Evolutionary conservation across 2,329 filamentous ascomycete species (phyloP).

Genomic region (Alternaria dauci): DNA sequence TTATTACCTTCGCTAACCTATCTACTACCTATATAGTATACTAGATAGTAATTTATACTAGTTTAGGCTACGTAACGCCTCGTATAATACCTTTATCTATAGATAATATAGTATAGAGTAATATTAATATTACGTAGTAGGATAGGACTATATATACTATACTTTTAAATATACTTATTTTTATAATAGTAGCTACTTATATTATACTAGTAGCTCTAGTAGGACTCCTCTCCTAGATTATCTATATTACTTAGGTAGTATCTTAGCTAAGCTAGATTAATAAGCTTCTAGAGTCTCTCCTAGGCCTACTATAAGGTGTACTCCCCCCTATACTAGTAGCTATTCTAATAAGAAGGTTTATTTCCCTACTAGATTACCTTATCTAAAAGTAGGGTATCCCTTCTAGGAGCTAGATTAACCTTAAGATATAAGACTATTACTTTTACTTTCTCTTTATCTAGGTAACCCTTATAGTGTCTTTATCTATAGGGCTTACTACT

Average conservation of each 20-base stretch:
- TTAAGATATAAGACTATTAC: conserved; percentile 24
- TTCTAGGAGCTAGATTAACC: conserved; percentile 11
- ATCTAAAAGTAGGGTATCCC: conserved; percentile 14
- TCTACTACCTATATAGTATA: conserved; percentile 13
- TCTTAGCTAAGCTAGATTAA: conserved; percentile 16
- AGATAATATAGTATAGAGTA: conserved; percentile 19
- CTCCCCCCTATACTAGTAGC: conserved; percentile 8
- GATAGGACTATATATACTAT: conserved; percentile 14
- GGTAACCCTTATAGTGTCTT: conserved; percentile 15
- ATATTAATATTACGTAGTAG: conserved; percentile 16
- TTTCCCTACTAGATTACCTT: conserved; percentile 5
- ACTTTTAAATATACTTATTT: conserved; percentile 14
- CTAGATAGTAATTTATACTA: conserved; percentile 19
- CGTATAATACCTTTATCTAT: conserved; percentile 9
- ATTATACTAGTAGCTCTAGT: conserved; percentile 15
- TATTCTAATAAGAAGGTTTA: conserved; percentile 11
- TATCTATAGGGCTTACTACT: conserved; percentile 20
- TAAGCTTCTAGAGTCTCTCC: conserved; percentile 11
- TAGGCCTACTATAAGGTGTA: conserved; percentile 18
- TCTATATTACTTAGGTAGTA: conserved; percentile 16
- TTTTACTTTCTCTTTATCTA: conserved; percentile 24
- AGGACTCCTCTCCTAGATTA: conserved; percentile 19
- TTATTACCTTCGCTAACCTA: conserved; percentile 17
- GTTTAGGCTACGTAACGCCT: conserved; percentile 14
- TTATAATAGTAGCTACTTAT: neutral